These are phyloP conservation scores for Umbilicaria muhlenbergii DNA, from an alignment of 495 filamentous ascomycete species.

Conservation along the genomic window DNA sequence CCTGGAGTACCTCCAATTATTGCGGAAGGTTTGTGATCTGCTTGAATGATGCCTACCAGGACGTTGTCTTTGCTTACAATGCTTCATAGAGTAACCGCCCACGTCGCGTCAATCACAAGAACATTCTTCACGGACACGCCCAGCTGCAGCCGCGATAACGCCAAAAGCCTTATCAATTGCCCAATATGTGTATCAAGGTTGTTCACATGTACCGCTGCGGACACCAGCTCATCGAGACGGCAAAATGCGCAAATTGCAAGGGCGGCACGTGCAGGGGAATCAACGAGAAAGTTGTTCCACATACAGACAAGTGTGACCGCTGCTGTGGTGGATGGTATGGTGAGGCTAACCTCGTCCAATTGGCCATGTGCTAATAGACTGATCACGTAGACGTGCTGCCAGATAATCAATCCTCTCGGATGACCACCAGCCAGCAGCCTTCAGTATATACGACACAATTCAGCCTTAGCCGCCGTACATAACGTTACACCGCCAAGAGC, in stretches of 20 bases:
- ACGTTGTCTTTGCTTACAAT: too few relatives aligned
- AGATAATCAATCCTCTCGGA: neutral
- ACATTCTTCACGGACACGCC: neutral
- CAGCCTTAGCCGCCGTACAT: neutral
- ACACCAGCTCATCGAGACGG: conserved; percentile 4
- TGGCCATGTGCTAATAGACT: neutral
- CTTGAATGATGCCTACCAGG: too few relatives aligned
- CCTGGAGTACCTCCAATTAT: too few relatives aligned
- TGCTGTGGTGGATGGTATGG: conserved; percentile 3
- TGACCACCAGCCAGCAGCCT: neutral
- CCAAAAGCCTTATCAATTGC: neutral
- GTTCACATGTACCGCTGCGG: conserved; percentile 9
- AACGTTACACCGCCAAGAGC: too few relatives aligned
- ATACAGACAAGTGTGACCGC: conserved; percentile 2
- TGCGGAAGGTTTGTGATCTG: too few relatives aligned
- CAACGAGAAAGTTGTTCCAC: conserved; percentile 1
- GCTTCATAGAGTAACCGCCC: too few relatives aligned
- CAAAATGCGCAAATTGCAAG: conserved; percentile 9
- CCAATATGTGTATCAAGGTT: conserved; percentile 9
- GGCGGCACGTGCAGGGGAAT: conserved; percentile 1
- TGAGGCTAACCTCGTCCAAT: neutral
- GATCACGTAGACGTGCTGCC: neutral
- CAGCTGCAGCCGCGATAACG: neutral
- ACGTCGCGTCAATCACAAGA: too few relatives aligned
- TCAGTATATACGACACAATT: neutral